Evolutionary conservation across 768 basidiomycete species (phyloP).

Genomic region (Hericium coralloides): DNA sequence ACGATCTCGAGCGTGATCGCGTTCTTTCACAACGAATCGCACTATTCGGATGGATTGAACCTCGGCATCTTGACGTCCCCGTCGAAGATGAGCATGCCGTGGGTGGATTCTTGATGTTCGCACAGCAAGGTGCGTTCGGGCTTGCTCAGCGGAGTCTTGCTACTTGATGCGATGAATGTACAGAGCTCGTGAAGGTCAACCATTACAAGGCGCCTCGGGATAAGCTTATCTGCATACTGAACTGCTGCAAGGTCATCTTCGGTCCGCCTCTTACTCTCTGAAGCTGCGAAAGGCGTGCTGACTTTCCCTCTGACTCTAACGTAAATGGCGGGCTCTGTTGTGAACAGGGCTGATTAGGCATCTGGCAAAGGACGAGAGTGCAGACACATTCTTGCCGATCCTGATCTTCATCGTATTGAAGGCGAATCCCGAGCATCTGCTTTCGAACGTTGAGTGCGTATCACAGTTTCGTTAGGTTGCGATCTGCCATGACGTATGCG

Average conservation of each 20-base stretch:
- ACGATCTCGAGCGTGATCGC: slow-evolving; percentile 94
- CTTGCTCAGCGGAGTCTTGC: not conserved
- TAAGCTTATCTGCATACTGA: slow-evolving; percentile 94
- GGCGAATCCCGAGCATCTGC: slow-evolving; percentile 87
- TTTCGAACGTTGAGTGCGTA: slow-evolving; percentile 91
- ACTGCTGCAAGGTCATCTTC: slow-evolving; percentile 98
- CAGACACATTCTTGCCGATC: slow-evolving; percentile 91
- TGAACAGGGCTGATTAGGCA: slow-evolving; percentile 79
- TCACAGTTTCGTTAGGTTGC: not conserved
- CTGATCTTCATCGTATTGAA: slow-evolving; percentile 90
- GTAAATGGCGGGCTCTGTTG: not conserved
- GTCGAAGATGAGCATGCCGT: slow-evolving; percentile 42
- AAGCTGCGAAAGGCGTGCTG: not conserved
- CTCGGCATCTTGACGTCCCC: slow-evolving; percentile 86
- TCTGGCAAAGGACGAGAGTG: slow-evolving; percentile 74
- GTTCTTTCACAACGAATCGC: slow-evolving; percentile 84
- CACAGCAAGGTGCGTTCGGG: slow-evolving; percentile 61
- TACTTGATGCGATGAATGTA: not conserved
- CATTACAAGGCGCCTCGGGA: slow-evolving; percentile 99
- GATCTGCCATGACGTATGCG: not conserved
- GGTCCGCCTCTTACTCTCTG: slow-evolving; percentile 41
- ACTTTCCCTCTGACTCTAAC: not conserved
- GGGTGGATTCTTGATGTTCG: slow-evolving; percentile 77
- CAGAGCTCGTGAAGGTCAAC: slow-evolving; percentile 92
- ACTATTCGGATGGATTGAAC: slow-evolving; percentile 85